Base-by-base conservation (phyloP, 257 asterid genomes). In the Capsicum baccatum region DNA sequence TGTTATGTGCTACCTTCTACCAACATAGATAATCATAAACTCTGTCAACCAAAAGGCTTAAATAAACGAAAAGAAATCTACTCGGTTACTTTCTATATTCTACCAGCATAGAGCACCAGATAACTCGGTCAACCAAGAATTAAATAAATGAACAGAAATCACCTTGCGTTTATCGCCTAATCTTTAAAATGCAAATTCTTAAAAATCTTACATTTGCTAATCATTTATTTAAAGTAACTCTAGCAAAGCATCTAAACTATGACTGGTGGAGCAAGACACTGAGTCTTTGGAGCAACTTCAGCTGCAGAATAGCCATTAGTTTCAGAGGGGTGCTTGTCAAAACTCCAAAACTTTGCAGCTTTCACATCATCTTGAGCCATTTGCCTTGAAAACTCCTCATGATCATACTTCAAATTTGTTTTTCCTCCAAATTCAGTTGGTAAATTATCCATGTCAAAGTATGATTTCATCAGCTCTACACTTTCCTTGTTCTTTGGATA, bases 351-450 rank as follows among this genome's bases (percentile, higher is more conserved):
- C 86, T 91, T 92, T 6, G 95, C 94, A 67, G 91, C 87, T 86
- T 91, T 96, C 42, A 90, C 90, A 80, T 96, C 98, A 44, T 96
- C 98, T 83, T 89, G 90, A 12, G 88, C 93, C 99, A 96, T 96
- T 79, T 84, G 94, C 88, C 90, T 92, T 0, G 98, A 92, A 84
- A 96, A 96, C 86, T 96, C 99, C 85, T 89, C 95, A 17, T 97
- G 99, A 80, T 94, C 95, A 35, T 96, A 96, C 52, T 91, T 90
- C 84, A 94, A 89, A 1, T 93, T 92, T 82, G 97, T 97, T 86
- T 89, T 92, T 85, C 99, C 99, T 78, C 99, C 99, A 66, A 96
- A 89, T 89, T 94, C 99, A 13, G 90, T 89, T 0, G 99, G 97
- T 83, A 96, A 94, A 91, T 94, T 93, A 86, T 93, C 97, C 82